These are phyloP conservation scores for Solanum aculeatissimum DNA, from an alignment of 305 asterid species.

Conservation along the genomic window DNA sequence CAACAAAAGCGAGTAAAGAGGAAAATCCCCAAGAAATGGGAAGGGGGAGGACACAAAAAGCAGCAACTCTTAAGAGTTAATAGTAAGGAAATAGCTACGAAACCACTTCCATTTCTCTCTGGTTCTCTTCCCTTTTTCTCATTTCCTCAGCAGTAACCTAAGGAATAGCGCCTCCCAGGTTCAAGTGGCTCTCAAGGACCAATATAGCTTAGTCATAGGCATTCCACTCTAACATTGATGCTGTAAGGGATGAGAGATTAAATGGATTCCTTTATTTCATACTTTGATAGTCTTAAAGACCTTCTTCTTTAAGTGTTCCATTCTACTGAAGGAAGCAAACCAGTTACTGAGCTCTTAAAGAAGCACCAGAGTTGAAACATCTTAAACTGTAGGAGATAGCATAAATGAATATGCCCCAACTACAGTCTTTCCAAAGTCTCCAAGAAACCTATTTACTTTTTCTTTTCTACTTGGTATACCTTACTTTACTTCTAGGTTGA, in stretches of 20 bases:
- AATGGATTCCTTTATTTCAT: background rate
- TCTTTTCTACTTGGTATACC: background rate
- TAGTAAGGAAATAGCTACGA: background rate
- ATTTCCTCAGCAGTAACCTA: background rate
- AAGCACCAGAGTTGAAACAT: background rate
- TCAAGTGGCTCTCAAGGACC: background rate
- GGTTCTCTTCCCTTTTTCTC: background rate
- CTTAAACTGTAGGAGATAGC: background rate
- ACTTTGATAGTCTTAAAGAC: background rate
- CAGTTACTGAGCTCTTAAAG: background rate
- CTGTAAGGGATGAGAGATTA: background rate
- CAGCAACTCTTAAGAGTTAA: background rate
- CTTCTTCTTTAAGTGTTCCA: background rate
- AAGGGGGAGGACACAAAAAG: background rate
- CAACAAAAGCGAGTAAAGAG: background rate
- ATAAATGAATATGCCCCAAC: background rate
- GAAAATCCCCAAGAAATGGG: background rate
- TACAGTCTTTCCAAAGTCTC: background rate
- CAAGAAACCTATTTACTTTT: background rate
- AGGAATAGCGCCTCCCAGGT: background rate
- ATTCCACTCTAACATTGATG: background rate
- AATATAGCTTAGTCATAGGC: background rate
- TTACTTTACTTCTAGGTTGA: background rate
- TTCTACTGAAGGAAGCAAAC: background rate
- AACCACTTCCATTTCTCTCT: background rate